Conservation (phyloP, 495 filamentous ascomycete genomes). For the Trichoderma erinaceum region DNA sequence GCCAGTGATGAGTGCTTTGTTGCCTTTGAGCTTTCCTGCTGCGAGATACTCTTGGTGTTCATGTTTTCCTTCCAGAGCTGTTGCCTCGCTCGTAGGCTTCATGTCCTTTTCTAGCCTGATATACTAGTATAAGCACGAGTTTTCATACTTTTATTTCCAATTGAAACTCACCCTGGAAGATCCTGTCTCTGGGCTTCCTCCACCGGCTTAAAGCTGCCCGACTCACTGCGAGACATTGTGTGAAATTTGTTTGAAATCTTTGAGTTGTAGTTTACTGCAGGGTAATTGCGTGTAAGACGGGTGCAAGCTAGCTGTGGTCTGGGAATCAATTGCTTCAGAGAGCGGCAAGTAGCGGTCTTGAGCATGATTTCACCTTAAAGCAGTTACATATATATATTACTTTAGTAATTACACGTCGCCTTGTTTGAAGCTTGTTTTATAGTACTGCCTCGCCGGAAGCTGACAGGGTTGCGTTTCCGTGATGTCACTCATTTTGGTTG, state of each 20-base stretch:
- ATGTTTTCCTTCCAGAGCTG: slow-evolving; percentile 24
- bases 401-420: background rate
- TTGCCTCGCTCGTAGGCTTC: slow-evolving; percentile 25
- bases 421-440: background rate
- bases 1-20: slow-evolving; percentile 50
- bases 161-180: slow-evolving; percentile 15
- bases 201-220: slow-evolving; percentile 15
- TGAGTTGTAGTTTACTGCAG: background rate
- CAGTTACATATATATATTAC: too few species aligned
- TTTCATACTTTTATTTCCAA: background rate
- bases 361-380: background rate
- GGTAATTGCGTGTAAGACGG: background rate
- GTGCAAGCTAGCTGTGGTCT: background rate
- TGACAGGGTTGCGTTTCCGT: slow-evolving; percentile 8
- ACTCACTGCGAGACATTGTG: background rate
- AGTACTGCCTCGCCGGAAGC: background rate
- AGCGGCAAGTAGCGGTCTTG: background rate
- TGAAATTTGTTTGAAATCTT: background rate
- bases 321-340: background rate
- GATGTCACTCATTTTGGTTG: background rate
- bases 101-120: slow-evolving; percentile 24
- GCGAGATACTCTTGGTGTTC: slow-evolving; percentile 24
- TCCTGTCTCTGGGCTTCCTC: slow-evolving; percentile 14
- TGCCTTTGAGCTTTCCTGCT: slow-evolving; percentile 43
- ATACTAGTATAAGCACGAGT: background rate